phyloP scores from a whole-genome alignment of 2,329 filamentous ascomycete genomes.

The Fonsecaea pugnacius region DNA sequence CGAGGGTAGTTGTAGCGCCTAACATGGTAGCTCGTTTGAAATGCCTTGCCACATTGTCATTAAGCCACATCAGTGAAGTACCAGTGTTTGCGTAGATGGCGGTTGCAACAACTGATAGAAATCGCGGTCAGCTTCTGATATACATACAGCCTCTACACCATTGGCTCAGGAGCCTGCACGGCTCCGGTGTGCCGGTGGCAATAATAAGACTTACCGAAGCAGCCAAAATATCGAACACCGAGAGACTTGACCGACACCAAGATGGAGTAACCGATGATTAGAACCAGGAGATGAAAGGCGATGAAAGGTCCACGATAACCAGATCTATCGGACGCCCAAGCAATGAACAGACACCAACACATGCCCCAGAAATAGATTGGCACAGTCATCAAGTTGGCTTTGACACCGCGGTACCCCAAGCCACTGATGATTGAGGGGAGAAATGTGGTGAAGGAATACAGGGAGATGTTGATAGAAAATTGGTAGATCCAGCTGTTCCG shows the following conservation, averaged over 20 bases:
- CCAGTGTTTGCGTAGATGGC: constrained; percentile 41
- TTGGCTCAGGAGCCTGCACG: no score
- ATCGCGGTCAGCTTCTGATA: no score
- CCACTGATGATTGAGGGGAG: constrained; percentile 48
- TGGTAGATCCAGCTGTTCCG: constrained; percentile 40
- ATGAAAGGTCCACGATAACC: constrained; percentile 45
- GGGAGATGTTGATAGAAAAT: constrained; percentile 48
- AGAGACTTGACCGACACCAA: background rate
- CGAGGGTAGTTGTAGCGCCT: constrained; percentile 54
- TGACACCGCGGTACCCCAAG: constrained; percentile 45
- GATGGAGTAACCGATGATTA: background rate
- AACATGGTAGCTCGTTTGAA: constrained; percentile 55
- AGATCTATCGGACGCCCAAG: constrained; percentile 61
- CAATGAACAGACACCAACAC: constrained; percentile 47
- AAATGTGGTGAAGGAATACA: constrained; percentile 48
- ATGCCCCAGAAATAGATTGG: constrained; percentile 48
- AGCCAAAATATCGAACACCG: constrained; percentile 32
- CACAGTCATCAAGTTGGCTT: constrained; percentile 47
- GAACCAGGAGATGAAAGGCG: constrained; percentile 12
- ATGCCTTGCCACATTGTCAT: constrained; percentile 54
- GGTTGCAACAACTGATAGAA: constrained; percentile 33
- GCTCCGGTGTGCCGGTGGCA: no score
- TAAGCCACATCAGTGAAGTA: constrained; percentile 54
- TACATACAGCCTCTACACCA: no score
- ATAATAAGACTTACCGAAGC: background rate